phyloP scores from a whole-genome alignment of 345 rosid species.

The Rhodomyrtus tomentosa region DNA sequence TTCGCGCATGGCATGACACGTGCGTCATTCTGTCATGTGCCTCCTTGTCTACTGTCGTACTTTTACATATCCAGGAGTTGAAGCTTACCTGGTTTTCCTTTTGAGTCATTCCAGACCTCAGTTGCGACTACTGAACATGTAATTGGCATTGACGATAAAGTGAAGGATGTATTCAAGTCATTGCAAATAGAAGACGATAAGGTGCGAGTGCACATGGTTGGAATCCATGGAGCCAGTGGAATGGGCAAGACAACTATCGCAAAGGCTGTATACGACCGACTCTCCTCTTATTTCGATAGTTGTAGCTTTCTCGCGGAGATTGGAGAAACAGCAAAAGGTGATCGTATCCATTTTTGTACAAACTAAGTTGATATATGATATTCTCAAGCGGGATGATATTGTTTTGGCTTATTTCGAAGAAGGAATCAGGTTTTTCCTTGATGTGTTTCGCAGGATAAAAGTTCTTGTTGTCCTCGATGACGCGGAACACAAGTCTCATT shows the following conservation, averaged over 20 bases:
- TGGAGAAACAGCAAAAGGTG: background rate
- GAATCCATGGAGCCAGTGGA: background rate
- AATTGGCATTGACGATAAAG: background rate
- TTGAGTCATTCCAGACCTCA: background rate
- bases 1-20: no score
- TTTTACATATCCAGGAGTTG: background rate
- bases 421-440: background rate
- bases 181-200: background rate
- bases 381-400: background rate
- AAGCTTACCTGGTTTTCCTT: background rate
- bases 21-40: no score
- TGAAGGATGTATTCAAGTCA: background rate
- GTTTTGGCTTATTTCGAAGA: background rate
- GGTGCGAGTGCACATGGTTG: background rate
- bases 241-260: background rate
- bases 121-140: background rate
- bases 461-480: background rate
- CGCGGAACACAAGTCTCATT: background rate
- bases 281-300: background rate
- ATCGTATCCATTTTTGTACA: background rate
- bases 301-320: background rate
- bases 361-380: background rate
- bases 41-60: no score
- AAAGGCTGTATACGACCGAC: background rate
- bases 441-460: background rate